phyloP scores from a whole-genome alignment of 305 asterid species.

The Fraxinus nigra region DNA sequence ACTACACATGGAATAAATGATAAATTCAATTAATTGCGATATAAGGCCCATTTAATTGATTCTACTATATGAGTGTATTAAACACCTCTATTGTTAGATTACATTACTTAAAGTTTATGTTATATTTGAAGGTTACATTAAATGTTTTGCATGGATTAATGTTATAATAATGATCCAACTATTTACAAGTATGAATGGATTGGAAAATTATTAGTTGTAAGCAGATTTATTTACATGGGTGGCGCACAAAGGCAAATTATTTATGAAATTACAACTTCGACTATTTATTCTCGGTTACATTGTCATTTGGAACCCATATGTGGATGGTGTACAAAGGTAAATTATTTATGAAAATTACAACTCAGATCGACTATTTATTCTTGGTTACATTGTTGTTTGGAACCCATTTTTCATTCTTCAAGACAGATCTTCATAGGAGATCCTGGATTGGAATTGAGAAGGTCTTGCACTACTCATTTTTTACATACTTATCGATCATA shows the following conservation, averaged over 20 bases:
- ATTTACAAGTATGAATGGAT: not conserved
- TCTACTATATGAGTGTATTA: too few relatives aligned
- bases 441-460: not conserved
- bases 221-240: not conserved
- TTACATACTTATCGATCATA: not conserved
- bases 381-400: not conserved
- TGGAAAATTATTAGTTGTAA: not conserved
- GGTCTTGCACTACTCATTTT: not conserved
- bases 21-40: too few relatives aligned
- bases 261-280: not conserved
- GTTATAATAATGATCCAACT: not conserved
- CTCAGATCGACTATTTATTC: not conserved
- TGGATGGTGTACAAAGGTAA: not conserved
- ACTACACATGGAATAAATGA: too few relatives aligned
- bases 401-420: not conserved
- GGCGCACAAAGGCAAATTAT: not conserved
- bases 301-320: not conserved
- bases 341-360: not conserved
- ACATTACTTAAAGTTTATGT: not conserved
- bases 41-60: too few relatives aligned
- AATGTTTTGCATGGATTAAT: not conserved
- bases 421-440: not conserved
- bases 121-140: not conserved
- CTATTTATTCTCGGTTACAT: not conserved
- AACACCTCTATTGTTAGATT: not conserved